Evolutionary conservation across 31 red algal genomes (phyloP), one percentile per base, ranked within the genome.

Genomic region (Odonthalia washingtoniensis): DNA sequence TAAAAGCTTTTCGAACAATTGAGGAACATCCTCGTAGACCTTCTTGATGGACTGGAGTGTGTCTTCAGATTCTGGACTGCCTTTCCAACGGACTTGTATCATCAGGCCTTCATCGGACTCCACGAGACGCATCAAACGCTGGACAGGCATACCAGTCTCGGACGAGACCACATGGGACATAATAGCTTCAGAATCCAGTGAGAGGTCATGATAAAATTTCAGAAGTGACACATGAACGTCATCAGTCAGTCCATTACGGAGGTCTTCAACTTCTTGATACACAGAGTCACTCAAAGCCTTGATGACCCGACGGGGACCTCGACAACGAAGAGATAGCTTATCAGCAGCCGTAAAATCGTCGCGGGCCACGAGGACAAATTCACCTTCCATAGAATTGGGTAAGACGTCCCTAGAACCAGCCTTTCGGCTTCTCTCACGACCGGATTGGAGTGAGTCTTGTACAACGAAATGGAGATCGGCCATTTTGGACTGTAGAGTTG

Each of bases 281-380:
- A 67, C 28, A 52, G 6, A 81, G 45, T 81, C 78, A 12, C 14
- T 41, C 52, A 81, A 16, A 28, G 53, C 46, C 35, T 81, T 37
- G 12, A 67, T 16, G 31, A 81, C 35, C 5, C 78, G 52, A 35
- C 31, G 53, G 4, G 78, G 52, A 28, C 78, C 78, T 5, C 60
- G 5, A 52, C 78, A 81, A 16, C 78, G 78, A 33, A 81, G 78
- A 21, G 49, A 65, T 27, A 66, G 78, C 52, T 81, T 81, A 18
- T 66, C 78, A 24, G 6, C 53, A n/a, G 46, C 78, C 5, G 5
- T 6, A 37, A 66, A 81, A 67, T 66, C 78, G 52, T 81, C 32
- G 28, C 24, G 53, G 14, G 53, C 78, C 53, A 62, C 53, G 9
- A 81, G 40, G 60, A 81, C 78, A 81, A 67, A 81, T 14, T 67